Evolutionary conservation across 2,329 filamentous ascomycete genomes (phyloP), one percentile per base, ranked within the genome.

Genomic region (Mycocentrospora acerina): DNA sequence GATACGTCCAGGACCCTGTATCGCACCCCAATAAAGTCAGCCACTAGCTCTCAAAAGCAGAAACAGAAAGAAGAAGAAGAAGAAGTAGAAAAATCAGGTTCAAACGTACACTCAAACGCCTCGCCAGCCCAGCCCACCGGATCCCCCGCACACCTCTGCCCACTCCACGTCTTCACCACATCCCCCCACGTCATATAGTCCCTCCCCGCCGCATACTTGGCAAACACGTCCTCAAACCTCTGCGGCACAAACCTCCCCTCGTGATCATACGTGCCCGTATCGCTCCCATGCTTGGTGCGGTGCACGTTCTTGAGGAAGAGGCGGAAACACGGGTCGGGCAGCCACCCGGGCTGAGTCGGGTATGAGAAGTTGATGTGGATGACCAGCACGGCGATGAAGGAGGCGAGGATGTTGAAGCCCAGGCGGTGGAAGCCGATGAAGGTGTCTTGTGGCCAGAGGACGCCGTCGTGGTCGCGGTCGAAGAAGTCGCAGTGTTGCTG

Each of bases 401-500:
- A 71, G 28, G 79, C 62, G 13, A 72, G 9, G 14, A 71, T 38
- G 14, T 62, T 63, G 58, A 72, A 78, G 16, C 75, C 75, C 12
- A 75, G 66, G 4, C 59, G 57, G 29, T 69, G 63, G 52, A 75
- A 75, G 9, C 74, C 73, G 13, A 42, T 32, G 57, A 69, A 79
- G 2, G 76, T 79, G 53, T 79, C 76, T 2, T 45, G 51, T 0
- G 77, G 76, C 71, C 70, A 78, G 43, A 80, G 73, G n/a, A 79
- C 59, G 24, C 72, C 72, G 51, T 79, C 77, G 18, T 58, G 49
- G 51, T 79, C 76, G 8, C 60, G 50, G 55, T 80, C 77, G 48
- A 75, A 80, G 65, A 76, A 79, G 15, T 64, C 62, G 49, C 70
- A 69, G 55, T 80, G 77, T 49, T 80, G 76, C 51, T 78, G 74